phyloP scores from a whole-genome alignment of 1,284 basidiomycete species.

The Xanthoconium separans region DNA sequence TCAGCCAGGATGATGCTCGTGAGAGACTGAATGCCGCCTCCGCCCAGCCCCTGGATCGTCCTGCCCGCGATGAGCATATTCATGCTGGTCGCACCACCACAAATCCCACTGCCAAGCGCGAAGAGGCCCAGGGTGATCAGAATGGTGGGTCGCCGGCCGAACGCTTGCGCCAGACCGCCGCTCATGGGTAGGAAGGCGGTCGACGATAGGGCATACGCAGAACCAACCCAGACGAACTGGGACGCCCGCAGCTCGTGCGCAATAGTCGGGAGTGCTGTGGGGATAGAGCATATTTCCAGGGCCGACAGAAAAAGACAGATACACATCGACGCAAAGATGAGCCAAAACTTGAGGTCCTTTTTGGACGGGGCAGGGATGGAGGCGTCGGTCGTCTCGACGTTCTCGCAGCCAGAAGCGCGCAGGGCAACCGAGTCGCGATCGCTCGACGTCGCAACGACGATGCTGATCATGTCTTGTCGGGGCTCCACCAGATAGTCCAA shows the following conservation, averaged over 20 bases:
- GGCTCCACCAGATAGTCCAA: background rate
- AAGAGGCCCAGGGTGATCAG: background rate
- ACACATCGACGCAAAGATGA: background rate
- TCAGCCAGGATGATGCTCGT: constrained; percentile 1
- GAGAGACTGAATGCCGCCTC: constrained; percentile 4
- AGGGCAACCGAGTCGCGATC: constrained; percentile 1
- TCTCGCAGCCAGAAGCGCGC: background rate
- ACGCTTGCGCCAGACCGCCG: background rate
- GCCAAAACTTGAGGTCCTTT: background rate
- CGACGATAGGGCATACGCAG: constrained; percentile 1
- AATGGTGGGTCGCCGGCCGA: constrained; percentile 1
- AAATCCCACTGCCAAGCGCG: constrained; percentile 1
- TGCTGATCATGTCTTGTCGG: constrained; percentile 1
- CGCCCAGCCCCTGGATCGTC: constrained; percentile 1
- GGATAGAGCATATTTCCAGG: background rate
- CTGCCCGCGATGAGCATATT: constrained; percentile 2
- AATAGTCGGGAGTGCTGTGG: background rate
- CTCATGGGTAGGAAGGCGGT: constrained; percentile 6
- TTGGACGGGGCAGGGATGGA: background rate
- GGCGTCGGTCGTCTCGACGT: constrained; percentile 1
- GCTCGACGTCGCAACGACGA: constrained; percentile 1
- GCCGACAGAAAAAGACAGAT: background rate
- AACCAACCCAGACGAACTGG: constrained; percentile 1
- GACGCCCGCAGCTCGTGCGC: background rate
- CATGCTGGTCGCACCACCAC: background rate